Percentiles rank a stretch among this genome's conserved stretches.
phyloP scores from a whole-genome alignment of 495 filamentous ascomycete genomes.

The Saxispiralis lemnorum region DNA sequence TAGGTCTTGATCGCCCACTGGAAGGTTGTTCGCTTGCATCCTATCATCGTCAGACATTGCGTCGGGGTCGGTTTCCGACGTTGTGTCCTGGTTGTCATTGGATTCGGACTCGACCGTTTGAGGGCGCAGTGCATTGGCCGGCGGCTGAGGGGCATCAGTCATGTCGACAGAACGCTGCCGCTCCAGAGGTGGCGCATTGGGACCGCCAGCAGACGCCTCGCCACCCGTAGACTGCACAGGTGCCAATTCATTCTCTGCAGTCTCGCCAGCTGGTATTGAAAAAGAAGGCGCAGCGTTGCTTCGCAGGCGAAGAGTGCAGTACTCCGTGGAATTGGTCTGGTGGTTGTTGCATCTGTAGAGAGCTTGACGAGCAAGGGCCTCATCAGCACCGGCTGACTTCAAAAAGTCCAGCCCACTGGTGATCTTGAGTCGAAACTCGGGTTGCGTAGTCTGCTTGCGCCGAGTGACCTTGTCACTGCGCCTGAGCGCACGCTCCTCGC shows the following conservation, averaged over 20 bases:
- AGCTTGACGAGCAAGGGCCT: conserved; percentile 54
- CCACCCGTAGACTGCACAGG: background rate
- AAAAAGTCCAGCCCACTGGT: conserved; percentile 27
- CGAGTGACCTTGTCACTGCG: conserved; percentile 35
- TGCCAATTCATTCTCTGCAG: background rate
- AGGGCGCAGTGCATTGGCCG: background rate
- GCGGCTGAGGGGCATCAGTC: conserved; percentile 2
- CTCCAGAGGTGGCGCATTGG: background rate
- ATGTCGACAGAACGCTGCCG: conserved; percentile 5
- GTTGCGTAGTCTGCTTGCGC: conserved; percentile 19
- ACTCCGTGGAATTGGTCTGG: conserved; percentile 42
- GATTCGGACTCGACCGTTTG: too few relatives aligned
- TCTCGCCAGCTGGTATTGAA: conserved; percentile 46
- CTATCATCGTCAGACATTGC: conserved; percentile 7
- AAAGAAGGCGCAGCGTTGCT: conserved; percentile 2
- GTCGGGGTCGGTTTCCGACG: background rate
- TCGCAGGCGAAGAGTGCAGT: conserved; percentile 32
- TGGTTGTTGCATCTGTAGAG: conserved; percentile 65
- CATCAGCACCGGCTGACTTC: conserved; percentile 34
- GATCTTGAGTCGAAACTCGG: conserved; percentile 8
- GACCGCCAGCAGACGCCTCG: background rate
- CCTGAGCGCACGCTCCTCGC: conserved; percentile 48
- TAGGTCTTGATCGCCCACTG: background rate
- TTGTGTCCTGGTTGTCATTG: too few relatives aligned
- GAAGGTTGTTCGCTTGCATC: background rate